Conservation (phyloP, 2,329 filamentous ascomycete genomes). For the Albophoma yamanashiensis region DNA sequence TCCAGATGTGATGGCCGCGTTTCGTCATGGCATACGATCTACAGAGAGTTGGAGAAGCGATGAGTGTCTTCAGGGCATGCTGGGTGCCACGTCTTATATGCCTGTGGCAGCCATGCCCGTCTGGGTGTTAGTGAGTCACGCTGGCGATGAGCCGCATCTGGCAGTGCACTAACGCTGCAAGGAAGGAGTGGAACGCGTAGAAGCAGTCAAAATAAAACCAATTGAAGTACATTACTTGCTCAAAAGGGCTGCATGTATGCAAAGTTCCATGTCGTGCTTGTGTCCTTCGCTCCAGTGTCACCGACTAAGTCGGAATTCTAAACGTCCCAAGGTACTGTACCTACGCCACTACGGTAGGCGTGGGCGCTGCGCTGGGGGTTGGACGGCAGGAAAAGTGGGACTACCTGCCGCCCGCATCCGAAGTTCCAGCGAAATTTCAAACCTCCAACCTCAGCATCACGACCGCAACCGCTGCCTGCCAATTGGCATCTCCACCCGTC, state of each 20-base stretch:
- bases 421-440: not conserved
- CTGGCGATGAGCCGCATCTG: not conserved
- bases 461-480: not conserved
- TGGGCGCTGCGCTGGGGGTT: not conserved
- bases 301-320: not conserved
- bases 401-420: not conserved
- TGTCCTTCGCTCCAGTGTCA: not conserved
- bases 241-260: not conserved
- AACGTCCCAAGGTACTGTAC: no score
- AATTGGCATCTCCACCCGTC: not conserved
- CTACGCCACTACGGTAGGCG: no score
- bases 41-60: not conserved
- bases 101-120: no score
- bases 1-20: constrained; percentile 13
- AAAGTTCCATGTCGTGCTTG: not conserved
- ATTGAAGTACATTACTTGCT: not conserved
- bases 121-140: not conserved
- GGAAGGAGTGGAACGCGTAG: no score
- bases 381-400: not conserved
- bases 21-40: not conserved
- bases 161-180: not conserved
- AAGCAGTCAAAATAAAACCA: no score
- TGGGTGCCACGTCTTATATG: not conserved
- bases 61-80: not conserved
- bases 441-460: not conserved